A percentile compares a stretch with the other conserved stretches of the same genome.
Conservation (phyloP, 108 stramenopile species). For the Cyclotella cryptica region DNA sequence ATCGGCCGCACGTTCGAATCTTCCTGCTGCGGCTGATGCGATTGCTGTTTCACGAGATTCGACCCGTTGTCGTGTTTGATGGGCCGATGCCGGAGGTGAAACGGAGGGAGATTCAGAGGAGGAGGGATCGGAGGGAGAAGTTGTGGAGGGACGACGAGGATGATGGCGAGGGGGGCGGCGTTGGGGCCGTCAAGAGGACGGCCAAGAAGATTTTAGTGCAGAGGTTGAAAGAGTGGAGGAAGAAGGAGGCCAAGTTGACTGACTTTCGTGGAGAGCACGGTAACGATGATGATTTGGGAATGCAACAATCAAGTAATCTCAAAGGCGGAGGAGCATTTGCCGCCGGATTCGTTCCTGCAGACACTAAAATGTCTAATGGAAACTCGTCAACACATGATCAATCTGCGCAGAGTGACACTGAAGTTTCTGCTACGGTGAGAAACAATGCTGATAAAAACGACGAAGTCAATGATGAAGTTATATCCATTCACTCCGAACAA, state of each 20-base stretch:
- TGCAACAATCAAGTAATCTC: background rate
- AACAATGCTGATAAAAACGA: conserved; percentile 26
- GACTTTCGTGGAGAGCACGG: conserved; percentile 10
- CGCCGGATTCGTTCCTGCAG: conserved; percentile 63
- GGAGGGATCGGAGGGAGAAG: conserved; percentile 74
- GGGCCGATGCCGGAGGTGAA: conserved; percentile 94
- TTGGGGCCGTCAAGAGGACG: conserved; percentile 62
- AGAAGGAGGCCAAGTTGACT: conserved; percentile 33
- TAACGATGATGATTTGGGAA: conserved; percentile 6
- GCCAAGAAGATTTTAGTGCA: conserved; percentile 80
- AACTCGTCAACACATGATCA: background rate
- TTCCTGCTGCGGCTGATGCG: conserved; percentile 94
- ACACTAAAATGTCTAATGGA: conserved; percentile 13
- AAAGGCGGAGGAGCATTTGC: conserved; percentile 59
- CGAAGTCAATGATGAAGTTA: conserved; percentile 23
- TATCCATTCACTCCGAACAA: conserved; percentile 7
- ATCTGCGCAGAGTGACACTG: background rate
- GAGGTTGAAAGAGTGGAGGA: conserved; percentile 57
- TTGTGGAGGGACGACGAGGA: conserved; percentile 49
- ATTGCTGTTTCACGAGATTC: conserved; percentile 92
- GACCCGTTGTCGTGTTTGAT: conserved; percentile 98
- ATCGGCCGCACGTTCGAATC: conserved; percentile 93
- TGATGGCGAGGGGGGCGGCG: conserved; percentile 33
- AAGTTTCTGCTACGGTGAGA: conserved; percentile 8
- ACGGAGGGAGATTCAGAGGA: conserved; percentile 66